Evolutionary conservation across 2,329 filamentous ascomycete species (phyloP), one percentile per base, ranked within the genome.

Genomic region (Colletotrichum camelliae): DNA sequence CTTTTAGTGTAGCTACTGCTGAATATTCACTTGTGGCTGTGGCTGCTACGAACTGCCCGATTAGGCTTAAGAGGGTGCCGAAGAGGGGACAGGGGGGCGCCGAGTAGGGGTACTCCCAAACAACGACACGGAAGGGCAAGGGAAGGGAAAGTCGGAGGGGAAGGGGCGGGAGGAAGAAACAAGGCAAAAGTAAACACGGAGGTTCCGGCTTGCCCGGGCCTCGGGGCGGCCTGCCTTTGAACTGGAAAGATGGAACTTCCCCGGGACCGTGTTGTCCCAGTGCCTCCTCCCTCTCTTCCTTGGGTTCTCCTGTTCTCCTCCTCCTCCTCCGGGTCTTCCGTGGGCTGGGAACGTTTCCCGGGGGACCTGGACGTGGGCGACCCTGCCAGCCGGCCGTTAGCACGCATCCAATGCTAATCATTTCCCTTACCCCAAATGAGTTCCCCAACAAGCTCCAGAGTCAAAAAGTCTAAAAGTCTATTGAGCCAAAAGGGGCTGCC

Each of bases 231-330:
- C 69, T 43, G n/a, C 57, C 35, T 48, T 21, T 21, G 43, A 21
- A 48, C 9, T 27, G 55, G 66, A 52, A 21, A 33, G 35, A 64
- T 66, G 57, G 57, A 43, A 61, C 21, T 33, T 60, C 29, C 57
- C 68, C 72, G 61, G 72, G 60, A 72, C 62, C 73, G 18, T 48
- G 43, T 48, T 10, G 73, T 62, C 60, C 55, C 55, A 57, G 67
- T 35, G 60, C 31, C 52, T 39, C 16, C 55, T 29, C 5, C 37
- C 27, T 24, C 24, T 24, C 21, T 21, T 24, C 24, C 24, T 24
- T 24, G 21, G 21, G 24, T 24, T 24, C 24, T 39, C 31, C 10
- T 24, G 21, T 21, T 21, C 21, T 21, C 18, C 18, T n/a, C 39
- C 18, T n/a, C 39, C 39, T n/a, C 10, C 57, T 73, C 71, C 73